Conservation (phyloP, 441 rosid species). For the Hura crepitans region DNA sequence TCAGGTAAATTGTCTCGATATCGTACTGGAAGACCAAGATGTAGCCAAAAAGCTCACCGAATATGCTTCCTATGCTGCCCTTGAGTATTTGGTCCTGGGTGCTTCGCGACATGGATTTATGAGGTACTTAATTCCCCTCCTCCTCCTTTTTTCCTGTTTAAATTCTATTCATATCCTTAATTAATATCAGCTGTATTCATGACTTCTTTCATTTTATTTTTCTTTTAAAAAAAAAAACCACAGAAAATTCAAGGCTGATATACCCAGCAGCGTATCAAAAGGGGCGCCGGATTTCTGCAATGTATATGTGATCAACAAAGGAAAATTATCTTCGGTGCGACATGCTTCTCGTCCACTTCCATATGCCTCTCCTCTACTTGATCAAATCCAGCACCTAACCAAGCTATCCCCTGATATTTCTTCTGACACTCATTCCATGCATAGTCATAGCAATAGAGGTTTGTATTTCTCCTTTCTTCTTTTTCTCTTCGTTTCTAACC, state of each 20-base stretch:
- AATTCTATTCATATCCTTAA: background rate
- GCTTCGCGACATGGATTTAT: constrained; percentile 69
- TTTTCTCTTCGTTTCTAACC: too few species aligned
- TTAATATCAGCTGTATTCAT: too few species aligned
- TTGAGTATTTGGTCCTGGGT: constrained; percentile 78
- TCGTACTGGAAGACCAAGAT: constrained; percentile 64
- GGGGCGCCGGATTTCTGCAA: constrained; percentile 86
- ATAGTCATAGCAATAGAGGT: constrained; percentile 52
- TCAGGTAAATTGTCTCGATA: constrained; percentile 58
- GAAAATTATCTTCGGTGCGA: constrained; percentile 59
- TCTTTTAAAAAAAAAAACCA: background rate
- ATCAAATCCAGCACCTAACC: constrained; percentile 42
- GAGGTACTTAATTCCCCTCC: constrained; percentile 34
- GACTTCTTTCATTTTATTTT: too few species aligned
- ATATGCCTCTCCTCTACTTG: constrained; percentile 51
- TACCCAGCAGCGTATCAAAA: constrained; percentile 57
- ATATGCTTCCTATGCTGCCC: constrained; percentile 60
- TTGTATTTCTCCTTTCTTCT: background rate
- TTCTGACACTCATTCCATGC: constrained; percentile 33
- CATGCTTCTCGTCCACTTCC: constrained; percentile 66
- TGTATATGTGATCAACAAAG: constrained; percentile 68
- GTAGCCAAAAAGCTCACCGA: constrained; percentile 63
- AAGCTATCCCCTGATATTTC: constrained; percentile 16
- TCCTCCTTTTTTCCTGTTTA: background rate
- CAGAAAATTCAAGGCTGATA: constrained; percentile 70